Percentiles rank a stretch among this genome's conserved stretches.
Conservation (phyloP, 495 filamentous ascomycete species). For the Neurospora hispaniola region DNA sequence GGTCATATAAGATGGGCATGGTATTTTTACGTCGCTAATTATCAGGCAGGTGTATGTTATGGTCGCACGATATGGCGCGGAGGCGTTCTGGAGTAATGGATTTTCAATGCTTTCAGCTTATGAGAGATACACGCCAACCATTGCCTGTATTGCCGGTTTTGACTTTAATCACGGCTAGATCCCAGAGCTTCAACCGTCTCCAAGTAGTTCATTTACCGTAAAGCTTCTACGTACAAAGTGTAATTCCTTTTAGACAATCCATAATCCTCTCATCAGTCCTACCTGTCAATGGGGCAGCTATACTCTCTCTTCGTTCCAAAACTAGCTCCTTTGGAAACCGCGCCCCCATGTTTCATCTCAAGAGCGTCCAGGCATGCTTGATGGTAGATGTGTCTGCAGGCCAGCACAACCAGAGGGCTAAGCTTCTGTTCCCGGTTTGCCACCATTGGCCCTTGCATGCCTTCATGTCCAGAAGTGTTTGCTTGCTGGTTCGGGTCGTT, state of each 20-base stretch:
- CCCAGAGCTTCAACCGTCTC: not conserved
- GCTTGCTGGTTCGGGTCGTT: not conserved
- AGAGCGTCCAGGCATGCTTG: constrained; percentile 47
- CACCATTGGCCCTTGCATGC: not conserved
- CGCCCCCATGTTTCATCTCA: constrained; percentile 31
- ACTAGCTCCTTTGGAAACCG: constrained; percentile 17
- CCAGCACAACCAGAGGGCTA: constrained; percentile 45
- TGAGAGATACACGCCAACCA: not conserved
- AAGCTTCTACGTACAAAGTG: constrained; percentile 3
- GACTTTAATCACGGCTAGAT: not conserved
- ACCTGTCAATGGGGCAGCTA: constrained; percentile 47
- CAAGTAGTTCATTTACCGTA: not conserved
- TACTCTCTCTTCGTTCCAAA: constrained; percentile 35
- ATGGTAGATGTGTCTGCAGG: constrained; percentile 55
- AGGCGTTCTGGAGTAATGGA: not conserved
- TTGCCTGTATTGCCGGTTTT: not conserved
- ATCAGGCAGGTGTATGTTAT: not conserved
- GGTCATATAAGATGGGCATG: not conserved
- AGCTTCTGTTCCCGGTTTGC: constrained; percentile 21
- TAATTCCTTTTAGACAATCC: not conserved
- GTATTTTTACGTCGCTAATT: not conserved
- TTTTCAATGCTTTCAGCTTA: not conserved
- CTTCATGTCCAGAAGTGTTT: constrained; percentile 7
- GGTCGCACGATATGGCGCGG: not conserved
- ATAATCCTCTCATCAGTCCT: not conserved